Evolutionary conservation across 306 rosid genomes (phyloP).

Genomic region (Dalbergia cultrata): DNA sequence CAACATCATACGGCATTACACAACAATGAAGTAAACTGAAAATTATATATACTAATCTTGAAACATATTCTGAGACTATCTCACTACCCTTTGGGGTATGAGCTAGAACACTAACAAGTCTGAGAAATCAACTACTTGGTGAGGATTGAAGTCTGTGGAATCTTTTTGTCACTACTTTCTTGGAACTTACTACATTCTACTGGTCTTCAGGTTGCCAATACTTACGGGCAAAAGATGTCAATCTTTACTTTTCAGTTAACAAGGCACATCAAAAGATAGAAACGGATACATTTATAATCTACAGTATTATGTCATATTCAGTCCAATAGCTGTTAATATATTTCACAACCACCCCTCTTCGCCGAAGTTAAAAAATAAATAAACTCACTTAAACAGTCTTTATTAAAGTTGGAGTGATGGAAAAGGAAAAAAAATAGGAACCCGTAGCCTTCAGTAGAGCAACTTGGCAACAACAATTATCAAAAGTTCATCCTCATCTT

Average conservation of each 20-base stretch:
- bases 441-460: background rate
- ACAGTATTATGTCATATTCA: background rate
- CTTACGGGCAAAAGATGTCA: constrained; percentile 2
- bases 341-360: background rate
- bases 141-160: no score
- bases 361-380: background rate
- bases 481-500: background rate
- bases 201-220: background rate
- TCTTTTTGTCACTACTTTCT: background rate
- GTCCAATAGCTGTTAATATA: constrained; percentile 18
- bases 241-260: constrained; percentile 2
- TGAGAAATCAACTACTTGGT: no score
- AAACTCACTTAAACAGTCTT: background rate
- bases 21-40: no score
- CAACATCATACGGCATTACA: no score
- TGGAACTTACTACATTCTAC: background rate
- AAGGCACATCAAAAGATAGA: background rate
- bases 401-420: background rate
- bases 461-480: background rate
- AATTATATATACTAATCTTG: no score
- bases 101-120: no score
- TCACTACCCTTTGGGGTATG: no score
- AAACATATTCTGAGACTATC: no score
- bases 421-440: background rate
- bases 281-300: constrained; percentile 3